Evolutionary conservation across 2,329 filamentous ascomycete species (phyloP).

Genomic region (Drechmeria coniospora): DNA sequence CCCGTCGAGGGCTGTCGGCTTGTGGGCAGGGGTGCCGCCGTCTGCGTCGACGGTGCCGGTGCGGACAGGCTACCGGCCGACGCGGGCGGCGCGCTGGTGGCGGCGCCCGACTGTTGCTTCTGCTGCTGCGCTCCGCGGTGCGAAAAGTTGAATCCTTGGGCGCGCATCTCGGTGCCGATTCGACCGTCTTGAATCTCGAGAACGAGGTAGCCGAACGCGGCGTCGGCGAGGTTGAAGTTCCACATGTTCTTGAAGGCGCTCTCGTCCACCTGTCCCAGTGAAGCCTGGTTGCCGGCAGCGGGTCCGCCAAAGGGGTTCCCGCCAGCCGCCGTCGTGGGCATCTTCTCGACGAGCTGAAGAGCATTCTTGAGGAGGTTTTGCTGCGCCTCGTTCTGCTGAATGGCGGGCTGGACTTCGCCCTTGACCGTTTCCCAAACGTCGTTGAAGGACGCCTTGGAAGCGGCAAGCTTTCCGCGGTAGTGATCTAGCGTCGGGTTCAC

Average conservation of each 20-base stretch:
- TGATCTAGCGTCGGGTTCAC: conserved; percentile 97
- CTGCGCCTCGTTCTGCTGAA: conserved; percentile 84
- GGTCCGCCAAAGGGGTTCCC: conserved; percentile 94
- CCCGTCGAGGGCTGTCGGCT: conserved; percentile 22
- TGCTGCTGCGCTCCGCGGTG: conserved; percentile 78
- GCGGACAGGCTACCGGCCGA: conserved; percentile 16
- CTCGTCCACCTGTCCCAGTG: conserved; percentile 85
- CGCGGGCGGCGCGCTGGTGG: conserved; percentile 17
- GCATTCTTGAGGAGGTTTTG: conserved; percentile 85
- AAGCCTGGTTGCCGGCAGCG: conserved; percentile 52
- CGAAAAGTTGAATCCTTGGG: conserved; percentile 97
- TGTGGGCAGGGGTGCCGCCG: conserved; percentile 15
- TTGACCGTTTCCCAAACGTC: conserved; percentile 99
- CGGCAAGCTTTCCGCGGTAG: conserved; percentile 94
- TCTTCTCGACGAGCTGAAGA: conserved; percentile 88
- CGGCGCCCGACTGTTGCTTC: conserved; percentile 46
- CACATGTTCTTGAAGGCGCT: conserved; percentile 99
- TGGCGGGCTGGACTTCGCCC: conserved; percentile 85
- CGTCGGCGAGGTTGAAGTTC: conserved; percentile 98
- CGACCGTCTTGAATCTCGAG: conserved; percentile 89
- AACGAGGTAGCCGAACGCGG: conserved; percentile 90
- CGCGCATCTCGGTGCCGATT: conserved; percentile 96
- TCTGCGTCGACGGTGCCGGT: conserved; percentile 20
- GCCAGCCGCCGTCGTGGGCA: conserved; percentile 87
- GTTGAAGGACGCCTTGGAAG: conserved; percentile 95